Evolutionary conservation across 192 early-diverging fungal genomes (phyloP).

Genomic region (Rhizoclosmatium globosum): DNA sequence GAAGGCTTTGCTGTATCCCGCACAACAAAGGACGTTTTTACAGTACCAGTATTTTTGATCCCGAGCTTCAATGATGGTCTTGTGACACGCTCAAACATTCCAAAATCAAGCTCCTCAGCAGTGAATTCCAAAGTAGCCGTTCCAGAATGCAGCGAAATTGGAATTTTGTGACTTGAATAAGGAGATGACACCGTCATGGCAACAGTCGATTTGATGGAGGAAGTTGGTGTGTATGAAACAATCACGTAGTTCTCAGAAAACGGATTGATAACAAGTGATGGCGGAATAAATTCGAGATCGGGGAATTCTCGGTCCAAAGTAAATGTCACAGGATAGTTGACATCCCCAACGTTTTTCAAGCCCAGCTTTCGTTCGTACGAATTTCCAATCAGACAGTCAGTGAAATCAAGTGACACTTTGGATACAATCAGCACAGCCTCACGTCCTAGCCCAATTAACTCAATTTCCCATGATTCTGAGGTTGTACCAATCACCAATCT

Average conservation of each 20-base stretch:
- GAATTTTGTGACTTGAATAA: constrained; percentile 65
- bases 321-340: constrained; percentile 72
- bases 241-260: constrained; percentile 62
- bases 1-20: constrained; percentile 58
- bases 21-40: constrained; percentile 61
- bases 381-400: constrained; percentile 72
- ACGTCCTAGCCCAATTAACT: constrained; percentile 65
- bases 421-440: constrained; percentile 74
- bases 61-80: constrained; percentile 51
- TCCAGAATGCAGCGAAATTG: constrained; percentile 65
- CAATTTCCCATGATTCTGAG: constrained; percentile 65
- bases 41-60: constrained; percentile 63
- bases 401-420: constrained; percentile 62
- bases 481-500: constrained; percentile 60
- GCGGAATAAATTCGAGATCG: constrained; percentile 60
- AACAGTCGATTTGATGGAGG: constrained; percentile 56
- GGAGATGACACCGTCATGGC: constrained; percentile 64
- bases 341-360: constrained; percentile 73
- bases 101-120: constrained; percentile 59
- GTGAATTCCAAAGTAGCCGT: constrained; percentile 61
- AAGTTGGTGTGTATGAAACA: constrained; percentile 60
- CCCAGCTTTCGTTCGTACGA: constrained; percentile 70
- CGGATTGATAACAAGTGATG: constrained; percentile 63
- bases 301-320: constrained; percentile 61
- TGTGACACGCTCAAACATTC: constrained; percentile 68